Percentiles rank a stretch among this genome's conserved stretches.
These are phyloP conservation scores for Purpureocillium lavendulum DNA, from an alignment of 2,329 filamentous ascomycete genomes.

Conservation along the genomic window DNA sequence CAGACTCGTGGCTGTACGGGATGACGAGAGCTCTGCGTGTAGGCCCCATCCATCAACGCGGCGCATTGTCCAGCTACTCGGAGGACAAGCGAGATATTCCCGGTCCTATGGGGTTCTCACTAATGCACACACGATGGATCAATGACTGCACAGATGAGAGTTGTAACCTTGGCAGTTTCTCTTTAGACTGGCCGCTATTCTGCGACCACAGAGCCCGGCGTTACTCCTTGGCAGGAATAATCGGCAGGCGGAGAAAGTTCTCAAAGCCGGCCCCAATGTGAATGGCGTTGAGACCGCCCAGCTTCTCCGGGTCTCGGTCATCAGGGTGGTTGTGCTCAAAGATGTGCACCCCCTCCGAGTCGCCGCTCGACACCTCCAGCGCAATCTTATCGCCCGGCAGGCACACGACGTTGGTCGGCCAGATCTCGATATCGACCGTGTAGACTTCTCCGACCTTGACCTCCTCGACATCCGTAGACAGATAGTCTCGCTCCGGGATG, in stretches of 20 bases:
- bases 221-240: background rate
- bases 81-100: no score
- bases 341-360: background rate
- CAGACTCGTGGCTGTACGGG: no score
- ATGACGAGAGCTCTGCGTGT: no score
- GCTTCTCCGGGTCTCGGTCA: background rate
- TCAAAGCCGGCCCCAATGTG: background rate
- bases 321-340: background rate
- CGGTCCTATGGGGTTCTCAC: no score
- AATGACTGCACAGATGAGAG: no score
- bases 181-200: no score
- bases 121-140: no score
- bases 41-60: no score
- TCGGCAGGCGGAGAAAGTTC: background rate
- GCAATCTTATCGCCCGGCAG: background rate
- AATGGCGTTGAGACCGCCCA: background rate
- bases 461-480: conserved; percentile 43
- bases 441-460: conserved; percentile 50
- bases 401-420: conserved; percentile 49
- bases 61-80: no score
- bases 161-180: no score
- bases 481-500: conserved; percentile 50
- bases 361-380: background rate
- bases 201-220: no score
- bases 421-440: conserved; percentile 52